These are phyloP conservation scores for Entoloma clypeatum DNA, from an alignment of 1,284 basidiomycete species.

Conservation along the genomic window DNA sequence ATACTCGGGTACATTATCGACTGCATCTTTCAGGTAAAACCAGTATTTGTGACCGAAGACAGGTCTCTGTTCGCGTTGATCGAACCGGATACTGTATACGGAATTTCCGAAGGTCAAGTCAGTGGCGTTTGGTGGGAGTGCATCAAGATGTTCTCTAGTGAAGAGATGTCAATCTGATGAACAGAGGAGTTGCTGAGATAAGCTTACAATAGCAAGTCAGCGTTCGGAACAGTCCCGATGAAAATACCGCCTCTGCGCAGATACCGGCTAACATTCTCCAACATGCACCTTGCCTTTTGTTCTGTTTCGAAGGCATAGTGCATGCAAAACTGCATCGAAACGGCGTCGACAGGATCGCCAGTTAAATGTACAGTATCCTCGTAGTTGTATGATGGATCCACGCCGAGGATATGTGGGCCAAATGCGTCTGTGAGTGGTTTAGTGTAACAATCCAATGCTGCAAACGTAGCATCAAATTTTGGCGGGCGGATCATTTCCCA, in stretches of 20 bases:
- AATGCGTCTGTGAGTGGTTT: conserved; percentile 69
- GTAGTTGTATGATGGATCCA: conserved; percentile 19
- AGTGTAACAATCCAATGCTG: conserved; percentile 86
- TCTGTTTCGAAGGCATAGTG: conserved; percentile 97
- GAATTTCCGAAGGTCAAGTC: conserved; percentile 86
- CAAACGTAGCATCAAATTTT: conserved; percentile 78
- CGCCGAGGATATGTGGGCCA: conserved; percentile 49
- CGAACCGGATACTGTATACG: conserved; percentile 88
- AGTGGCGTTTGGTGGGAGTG: conserved; percentile 54
- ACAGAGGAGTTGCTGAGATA: conserved; percentile 6
- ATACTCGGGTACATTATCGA: conserved; percentile 96
- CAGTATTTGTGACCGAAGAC: conserved; percentile 89
- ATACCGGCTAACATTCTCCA: conserved; percentile 84
- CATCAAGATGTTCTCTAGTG: conserved; percentile 66
- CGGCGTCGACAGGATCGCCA: conserved; percentile 78
- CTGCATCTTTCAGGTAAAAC: conserved; percentile 93
- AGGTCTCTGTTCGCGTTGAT: conserved; percentile 58
- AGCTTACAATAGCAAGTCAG: conserved; percentile 73
- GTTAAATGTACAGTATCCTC: conserved; percentile 10
- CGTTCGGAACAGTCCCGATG: conserved; percentile 92
- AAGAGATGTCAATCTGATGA: conserved; percentile 11
- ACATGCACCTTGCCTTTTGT: conserved; percentile 86
- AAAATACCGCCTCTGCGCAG: conserved; percentile 84
- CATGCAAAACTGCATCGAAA: conserved; percentile 99
- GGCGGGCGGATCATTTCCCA: conserved; percentile 47